Base-by-base conservation (phyloP, 495 filamentous ascomycete genomes). In the Annulohypoxylon bovei region DNA sequence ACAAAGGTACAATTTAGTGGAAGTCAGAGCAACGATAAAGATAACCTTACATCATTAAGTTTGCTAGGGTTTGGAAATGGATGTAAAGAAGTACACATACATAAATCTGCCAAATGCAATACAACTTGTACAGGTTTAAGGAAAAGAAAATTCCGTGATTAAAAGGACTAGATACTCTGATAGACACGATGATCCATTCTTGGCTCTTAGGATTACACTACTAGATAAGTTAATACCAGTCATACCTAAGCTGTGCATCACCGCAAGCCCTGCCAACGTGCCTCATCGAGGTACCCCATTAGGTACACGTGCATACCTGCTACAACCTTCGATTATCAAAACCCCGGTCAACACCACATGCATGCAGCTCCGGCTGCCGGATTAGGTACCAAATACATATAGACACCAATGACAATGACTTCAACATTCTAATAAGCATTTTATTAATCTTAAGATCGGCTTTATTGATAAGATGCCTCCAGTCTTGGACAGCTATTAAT, bases 281-380 rank as follows among this genome's bases (percentile, higher is more conserved):
- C 53, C 62, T 58, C 62, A 58, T 58, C 54, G 52, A 58, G 32
- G 35, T 55, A 67, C 59, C 58, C 42, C 22, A 39, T 66, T 71
- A 65, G 68, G 68, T 71, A 71, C 62, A 71, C 68, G 57, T 63
- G 62, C 68, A 66, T 71, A 27, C 50, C n/a, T 52, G 7, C 9
- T 40, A 30, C 27, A 30, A 11, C 39, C 56, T 54, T 44, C 20
- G 35, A 47, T 47, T 68, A 62, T 50, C 50, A 68, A 52, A 56
- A 39, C 20, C 65, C 65, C 42, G 42, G 57, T 58, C 53, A 39
- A 63, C 58, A 64, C 44, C 61, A 33, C 37, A 50, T 50, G 46
- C 20, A 69, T 70, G 61, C 67, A 60, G 55, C 67, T 65, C 42
- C 61, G 67, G 56, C 33, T 70, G 49, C 62, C 68, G 62, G 42